Conservation (phyloP, 129 eudicot genomes). For the Artemisia annua region DNA sequence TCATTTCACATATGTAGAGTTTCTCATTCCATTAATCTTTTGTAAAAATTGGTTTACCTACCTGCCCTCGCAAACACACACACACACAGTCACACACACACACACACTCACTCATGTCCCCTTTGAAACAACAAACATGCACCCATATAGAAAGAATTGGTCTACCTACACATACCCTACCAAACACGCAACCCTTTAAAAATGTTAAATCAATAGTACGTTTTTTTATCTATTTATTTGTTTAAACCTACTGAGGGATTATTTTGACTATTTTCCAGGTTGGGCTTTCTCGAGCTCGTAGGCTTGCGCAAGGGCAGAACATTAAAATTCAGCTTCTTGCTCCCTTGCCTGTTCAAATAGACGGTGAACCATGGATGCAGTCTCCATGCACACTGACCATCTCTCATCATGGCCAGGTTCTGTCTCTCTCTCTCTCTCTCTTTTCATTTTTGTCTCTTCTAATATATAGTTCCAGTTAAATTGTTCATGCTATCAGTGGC, state of each 20-base stretch:
- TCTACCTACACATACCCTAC: no score
- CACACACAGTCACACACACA: no score
- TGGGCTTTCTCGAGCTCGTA: conserved; percentile 90
- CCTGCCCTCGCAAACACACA: no score
- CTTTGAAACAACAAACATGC: no score
- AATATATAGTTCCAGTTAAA: not conserved
- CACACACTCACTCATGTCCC: no score
- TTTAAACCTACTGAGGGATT: conserved; percentile 1
- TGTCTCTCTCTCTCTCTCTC: conserved; percentile 23
- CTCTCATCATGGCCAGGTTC: conserved; percentile 97
- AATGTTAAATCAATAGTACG: no score
- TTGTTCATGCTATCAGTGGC: not conserved
- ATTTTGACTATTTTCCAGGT: conserved; percentile 48
- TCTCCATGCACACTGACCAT: conserved; percentile 83
- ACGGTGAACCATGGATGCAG: conserved; percentile 98
- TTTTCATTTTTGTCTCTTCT: not conserved
- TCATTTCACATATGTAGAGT: not conserved
- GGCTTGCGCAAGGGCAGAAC: conserved; percentile 90
- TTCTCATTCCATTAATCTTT: not conserved
- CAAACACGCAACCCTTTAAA: no score
- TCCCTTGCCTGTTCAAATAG: conserved; percentile 91
- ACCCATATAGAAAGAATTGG: no score
- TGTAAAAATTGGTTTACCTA: not conserved
- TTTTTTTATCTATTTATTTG: not conserved
- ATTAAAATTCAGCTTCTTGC: conserved; percentile 91